Evolutionary conservation across 768 basidiomycete species (phyloP), one percentile per base, ranked within the genome.

Genomic region (Tulasnella sp.): DNA sequence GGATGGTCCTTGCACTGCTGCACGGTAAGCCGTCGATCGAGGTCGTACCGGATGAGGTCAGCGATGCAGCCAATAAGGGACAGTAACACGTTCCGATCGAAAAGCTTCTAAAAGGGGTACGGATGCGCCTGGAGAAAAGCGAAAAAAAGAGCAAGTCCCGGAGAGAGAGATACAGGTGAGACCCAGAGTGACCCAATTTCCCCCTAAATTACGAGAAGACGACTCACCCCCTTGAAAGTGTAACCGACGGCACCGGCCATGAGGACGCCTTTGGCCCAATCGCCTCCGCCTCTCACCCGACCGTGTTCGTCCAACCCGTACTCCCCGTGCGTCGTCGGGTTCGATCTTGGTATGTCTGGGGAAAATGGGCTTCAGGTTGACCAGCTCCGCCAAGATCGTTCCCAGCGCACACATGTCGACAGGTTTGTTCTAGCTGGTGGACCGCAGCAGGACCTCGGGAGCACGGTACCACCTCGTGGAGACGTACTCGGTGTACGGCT

Each of bases 321-420:
- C 73, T 89, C 85, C 67, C 85, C 85, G 29, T 47, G 19, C 47
- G 41, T 47, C 7, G 71, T 72, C 34, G 96, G 96, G 80, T 98
- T 94, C 96, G 68, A 92, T 83, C 79, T 97, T 94, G 78, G 89
- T 90, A 67, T 89, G 88, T 22, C 97, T 97, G 35, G 97, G 97
- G 79, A 99, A 99, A 52, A 99, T 82, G 6, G 97, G 96, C 74
- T 92, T 90, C 73, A 99, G 86, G 79, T 96, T 98, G 81, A 97
- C 86, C 71, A 98, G 84, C 80, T 99, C 97, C 9, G 95, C 94
- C 87, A 99, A 90, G 80, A 99, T 99, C 7, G 97, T 96, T 19
- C 97, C 97, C 70, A 99, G 83, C 3, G 97, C 97, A 97, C 97
- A 99, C 92, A 98, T 94, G 77, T 99, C 97, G 29, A 99, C 96